Base-by-base conservation (phyloP, 2,329 filamentous ascomycete genomes). In the Fusarium chaquense region DNA sequence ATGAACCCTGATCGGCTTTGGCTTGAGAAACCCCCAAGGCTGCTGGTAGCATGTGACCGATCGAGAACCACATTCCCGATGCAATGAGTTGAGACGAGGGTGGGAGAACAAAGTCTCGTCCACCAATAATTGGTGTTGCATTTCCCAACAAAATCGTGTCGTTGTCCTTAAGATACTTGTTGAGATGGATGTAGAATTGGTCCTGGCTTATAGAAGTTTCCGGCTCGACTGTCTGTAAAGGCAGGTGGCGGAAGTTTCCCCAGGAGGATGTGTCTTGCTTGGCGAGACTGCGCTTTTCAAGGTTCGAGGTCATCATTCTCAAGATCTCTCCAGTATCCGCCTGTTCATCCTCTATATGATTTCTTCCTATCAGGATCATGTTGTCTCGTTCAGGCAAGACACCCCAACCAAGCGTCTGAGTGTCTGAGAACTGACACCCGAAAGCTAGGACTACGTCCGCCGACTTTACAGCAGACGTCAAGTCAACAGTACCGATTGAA, bases 11-110 rank as follows among this genome's bases (percentile, higher is more conserved):
- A 0, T 32, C 26, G 5, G 22, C 33, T 4, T 66, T 54, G n/a
- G 61, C 61, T 15, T 60, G 61, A 0, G 63, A 22, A 2, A 46
- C 55, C 1, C 63, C 63, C 4, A 61, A 15, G 7, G 63, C 38
- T 1, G 61, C 63, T 1, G 63, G 61, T 1, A 66, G 55, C 55
- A 56, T 65, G 2, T 65, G 55, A 0, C 63, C 63, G 1, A 66
- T 65, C 1, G 63, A 66, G 6, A 66, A 58, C 63, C 63, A 66
- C 50, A 66, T 60, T 28, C 60, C 60, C 3, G 62, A 65, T 6
- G 61, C 61, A 20, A 65, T 60, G 0, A 65, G 43, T 2, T 65
- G 62, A 16, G 60, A 35, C 1, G 26, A 43, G 7, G 15, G 3
- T 0, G 59, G 59, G 1, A 65, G 20, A 1, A 52, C 18, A 1